Evolutionary conservation across 768 basidiomycete species (phyloP).

Genomic region (Clavulina sp.): DNA sequence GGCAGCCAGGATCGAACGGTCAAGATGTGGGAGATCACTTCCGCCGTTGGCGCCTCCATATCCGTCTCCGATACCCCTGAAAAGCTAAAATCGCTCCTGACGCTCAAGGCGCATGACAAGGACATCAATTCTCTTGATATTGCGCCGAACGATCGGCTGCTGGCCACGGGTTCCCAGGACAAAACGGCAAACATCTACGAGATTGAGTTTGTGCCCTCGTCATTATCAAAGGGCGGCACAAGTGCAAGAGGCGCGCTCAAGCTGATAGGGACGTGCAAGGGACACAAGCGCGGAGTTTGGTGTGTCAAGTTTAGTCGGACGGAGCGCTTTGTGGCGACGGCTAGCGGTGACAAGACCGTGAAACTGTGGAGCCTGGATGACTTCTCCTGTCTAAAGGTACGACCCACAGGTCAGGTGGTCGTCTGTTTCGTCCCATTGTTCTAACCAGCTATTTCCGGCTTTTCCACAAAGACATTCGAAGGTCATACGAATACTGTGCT

Average conservation of each 20-base stretch:
- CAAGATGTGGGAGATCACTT: constrained; percentile 89
- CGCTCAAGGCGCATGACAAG: constrained; percentile 89
- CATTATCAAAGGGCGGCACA: constrained; percentile 16
- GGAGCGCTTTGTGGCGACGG: constrained; percentile 77
- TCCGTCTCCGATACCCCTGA: constrained; percentile 17
- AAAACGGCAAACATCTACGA: constrained; percentile 82
- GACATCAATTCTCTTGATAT: constrained; percentile 96
- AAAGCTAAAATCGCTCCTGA: constrained; percentile 60
- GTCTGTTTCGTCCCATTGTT: constrained; percentile 3
- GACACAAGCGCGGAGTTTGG: constrained; percentile 96
- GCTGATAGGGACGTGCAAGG: constrained; percentile 74
- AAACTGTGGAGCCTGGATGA: constrained; percentile 90
- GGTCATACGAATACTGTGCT: constrained; percentile 96
- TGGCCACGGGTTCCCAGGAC: constrained; percentile 93
- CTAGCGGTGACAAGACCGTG: constrained; percentile 88
- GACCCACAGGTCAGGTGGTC: too few species aligned
- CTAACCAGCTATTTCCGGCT: background rate
- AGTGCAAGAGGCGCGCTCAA: constrained; percentile 50
- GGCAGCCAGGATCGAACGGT: constrained; percentile 95
- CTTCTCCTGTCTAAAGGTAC: constrained; percentile 62
- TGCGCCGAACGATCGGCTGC: constrained; percentile 68
- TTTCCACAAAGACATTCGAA: constrained; percentile 66
- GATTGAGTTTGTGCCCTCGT: constrained; percentile 34
- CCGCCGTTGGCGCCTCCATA: constrained; percentile 23
- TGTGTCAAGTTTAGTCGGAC: constrained; percentile 70